Percentiles rank a stretch among this genome's conserved stretches.
phyloP scores from a whole-genome alignment of 352 stramenopile species.

The Phytophthora fragariaefolia region DNA sequence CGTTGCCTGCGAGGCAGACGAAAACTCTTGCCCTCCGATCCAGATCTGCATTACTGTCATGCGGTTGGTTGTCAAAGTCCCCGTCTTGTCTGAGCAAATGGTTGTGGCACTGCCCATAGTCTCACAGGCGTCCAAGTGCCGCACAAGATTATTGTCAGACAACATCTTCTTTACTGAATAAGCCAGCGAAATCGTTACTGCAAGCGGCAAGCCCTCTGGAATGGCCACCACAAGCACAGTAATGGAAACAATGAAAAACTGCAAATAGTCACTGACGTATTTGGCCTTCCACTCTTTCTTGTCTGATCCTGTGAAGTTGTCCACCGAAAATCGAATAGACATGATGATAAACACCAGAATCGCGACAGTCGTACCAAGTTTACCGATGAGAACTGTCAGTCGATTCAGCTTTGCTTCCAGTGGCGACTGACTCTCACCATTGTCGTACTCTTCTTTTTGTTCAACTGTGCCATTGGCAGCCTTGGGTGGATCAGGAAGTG shows the following conservation, averaged over 20 bases:
- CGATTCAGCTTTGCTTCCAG: slow-evolving; percentile 89
- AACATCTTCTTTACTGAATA: slow-evolving; percentile 96
- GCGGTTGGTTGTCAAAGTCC: slow-evolving; percentile 96
- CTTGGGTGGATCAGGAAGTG: slow-evolving; percentile 8
- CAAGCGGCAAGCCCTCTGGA: slow-evolving; percentile 96
- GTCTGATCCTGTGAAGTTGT: slow-evolving; percentile 58
- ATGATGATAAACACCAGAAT: slow-evolving; percentile 86
- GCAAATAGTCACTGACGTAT: slow-evolving; percentile 71
- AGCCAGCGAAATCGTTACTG: slow-evolving; percentile 96
- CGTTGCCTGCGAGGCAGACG: slow-evolving; percentile 47
- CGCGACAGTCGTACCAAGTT: slow-evolving; percentile 75
- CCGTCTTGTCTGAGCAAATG: slow-evolving; percentile 99
- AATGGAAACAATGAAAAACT: slow-evolving; percentile 89
- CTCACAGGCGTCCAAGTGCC: slow-evolving; percentile 88
- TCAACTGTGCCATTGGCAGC: slow-evolving; percentile 87
- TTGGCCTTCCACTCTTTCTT: slow-evolving; percentile 52
- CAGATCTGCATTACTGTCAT: slow-evolving; percentile 96
- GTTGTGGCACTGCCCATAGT: slow-evolving; percentile 96
- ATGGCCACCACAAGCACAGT: slow-evolving; percentile 97
- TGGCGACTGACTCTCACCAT: slow-evolving; percentile 64
- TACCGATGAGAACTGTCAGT: slow-evolving; percentile 85
- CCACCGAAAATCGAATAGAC: slow-evolving; percentile 69
- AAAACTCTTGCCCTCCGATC: slow-evolving; percentile 71
- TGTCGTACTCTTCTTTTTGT: slow-evolving; percentile 70
- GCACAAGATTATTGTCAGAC: slow-evolving; percentile 89